These are phyloP conservation scores for Boletus reticulatus DNA, from an alignment of 768 basidiomycete species.

Conservation along the genomic window DNA sequence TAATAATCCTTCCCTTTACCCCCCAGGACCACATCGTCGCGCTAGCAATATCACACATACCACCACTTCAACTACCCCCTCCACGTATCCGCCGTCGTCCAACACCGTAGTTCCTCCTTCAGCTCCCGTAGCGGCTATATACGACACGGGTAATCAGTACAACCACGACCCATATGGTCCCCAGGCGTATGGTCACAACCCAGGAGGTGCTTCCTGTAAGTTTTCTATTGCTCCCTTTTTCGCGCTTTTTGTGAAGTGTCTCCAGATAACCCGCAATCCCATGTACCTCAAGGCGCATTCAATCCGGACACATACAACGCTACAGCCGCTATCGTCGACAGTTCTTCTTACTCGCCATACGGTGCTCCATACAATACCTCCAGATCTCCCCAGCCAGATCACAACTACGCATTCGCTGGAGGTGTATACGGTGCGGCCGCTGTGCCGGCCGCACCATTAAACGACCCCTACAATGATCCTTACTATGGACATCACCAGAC, in stretches of 20 bases:
- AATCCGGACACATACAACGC: slow-evolving; percentile 42
- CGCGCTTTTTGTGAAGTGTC: background rate
- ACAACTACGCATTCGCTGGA: slow-evolving; percentile 57
- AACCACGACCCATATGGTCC: slow-evolving; percentile 29
- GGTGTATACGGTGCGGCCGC: slow-evolving; percentile 51
- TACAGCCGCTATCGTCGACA: slow-evolving; percentile 16
- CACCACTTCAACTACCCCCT: slow-evolving; percentile 41
- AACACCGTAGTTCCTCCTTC: slow-evolving; percentile 19
- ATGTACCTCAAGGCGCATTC: slow-evolving; percentile 45
- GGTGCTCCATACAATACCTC: slow-evolving; percentile 10
- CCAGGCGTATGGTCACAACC: slow-evolving; percentile 50
- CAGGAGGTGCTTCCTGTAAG: slow-evolving; percentile 56
- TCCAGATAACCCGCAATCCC: slow-evolving; percentile 56
- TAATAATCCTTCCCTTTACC: slow-evolving; percentile 49
- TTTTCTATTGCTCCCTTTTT: slow-evolving; percentile 1
- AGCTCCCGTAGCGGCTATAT: slow-evolving; percentile 13
- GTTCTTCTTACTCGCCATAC: slow-evolving; percentile 16
- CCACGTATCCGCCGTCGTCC: slow-evolving; percentile 34
- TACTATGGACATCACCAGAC: slow-evolving; percentile 27
- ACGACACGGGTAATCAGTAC: slow-evolving; percentile 20
- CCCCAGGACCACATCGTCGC: slow-evolving; percentile 43
- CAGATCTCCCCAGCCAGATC: slow-evolving; percentile 36
- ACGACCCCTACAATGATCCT: slow-evolving; percentile 27
- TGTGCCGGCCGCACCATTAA: slow-evolving; percentile 41
- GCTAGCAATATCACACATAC: slow-evolving; percentile 38